Conservation (phyloP, 2,329 filamentous ascomycete species). For the Trichoderma sp. region DNA sequence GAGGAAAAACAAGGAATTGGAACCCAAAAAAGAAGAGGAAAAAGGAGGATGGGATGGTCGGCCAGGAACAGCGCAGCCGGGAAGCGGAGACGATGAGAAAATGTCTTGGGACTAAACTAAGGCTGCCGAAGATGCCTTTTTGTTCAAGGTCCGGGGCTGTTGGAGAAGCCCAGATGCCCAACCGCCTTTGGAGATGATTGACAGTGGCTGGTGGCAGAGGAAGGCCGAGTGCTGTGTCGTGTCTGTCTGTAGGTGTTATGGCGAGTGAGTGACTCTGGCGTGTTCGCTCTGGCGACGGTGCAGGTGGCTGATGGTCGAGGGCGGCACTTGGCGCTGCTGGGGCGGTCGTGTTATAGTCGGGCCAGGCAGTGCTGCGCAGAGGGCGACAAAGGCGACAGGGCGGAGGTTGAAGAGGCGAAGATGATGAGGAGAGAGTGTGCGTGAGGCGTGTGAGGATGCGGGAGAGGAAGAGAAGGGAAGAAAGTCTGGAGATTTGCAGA, state of each 20-base stretch:
- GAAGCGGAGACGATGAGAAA: constrained; percentile 29
- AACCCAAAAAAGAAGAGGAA: constrained; percentile 17
- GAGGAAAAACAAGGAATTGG: constrained; percentile 18
- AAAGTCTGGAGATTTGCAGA: neutral
- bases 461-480: constrained; percentile 1
- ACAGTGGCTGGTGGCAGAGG: constrained; percentile 13
- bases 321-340: neutral
- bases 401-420: constrained; percentile 1
- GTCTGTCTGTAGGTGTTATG: too few species aligned
- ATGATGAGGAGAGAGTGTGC: neutral
- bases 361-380: neutral
- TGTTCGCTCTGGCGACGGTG: neutral
- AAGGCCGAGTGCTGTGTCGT: neutral
- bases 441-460: too few species aligned
- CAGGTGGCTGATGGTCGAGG: neutral
- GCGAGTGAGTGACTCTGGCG: neutral
- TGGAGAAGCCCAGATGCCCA: constrained; percentile 17
- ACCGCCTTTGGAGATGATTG: constrained; percentile 24
- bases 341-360: neutral
- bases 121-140: constrained; percentile 16
- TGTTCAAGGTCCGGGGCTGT: constrained; percentile 21
- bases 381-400: neutral
- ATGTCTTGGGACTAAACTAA: constrained; percentile 22
- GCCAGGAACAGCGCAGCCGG: constrained; percentile 3
- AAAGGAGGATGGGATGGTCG: constrained; percentile 19